phyloP scores from a whole-genome alignment of 1,284 basidiomycete species.

The Sporisorium graminicola region DNA sequence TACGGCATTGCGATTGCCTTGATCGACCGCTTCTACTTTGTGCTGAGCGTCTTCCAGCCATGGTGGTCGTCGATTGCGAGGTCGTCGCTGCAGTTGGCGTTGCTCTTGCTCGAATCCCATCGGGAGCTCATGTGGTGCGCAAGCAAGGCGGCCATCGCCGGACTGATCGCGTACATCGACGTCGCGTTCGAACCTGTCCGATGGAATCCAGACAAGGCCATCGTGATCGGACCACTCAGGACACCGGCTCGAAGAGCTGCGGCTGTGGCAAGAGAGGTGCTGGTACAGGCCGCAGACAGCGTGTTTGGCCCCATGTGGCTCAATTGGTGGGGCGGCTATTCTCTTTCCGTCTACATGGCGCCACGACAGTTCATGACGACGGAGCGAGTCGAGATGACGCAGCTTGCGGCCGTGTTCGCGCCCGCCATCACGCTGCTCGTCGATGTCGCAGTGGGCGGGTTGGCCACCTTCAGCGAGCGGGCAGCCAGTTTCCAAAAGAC shows the following conservation, averaged over 20 bases:
- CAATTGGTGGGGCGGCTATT: conserved; percentile 53
- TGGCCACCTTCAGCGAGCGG: conserved; percentile 24
- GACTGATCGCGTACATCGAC: conserved; percentile 39
- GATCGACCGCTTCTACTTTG: conserved; percentile 31
- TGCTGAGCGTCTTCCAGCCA: conserved; percentile 28
- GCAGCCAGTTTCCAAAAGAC: conserved; percentile 27
- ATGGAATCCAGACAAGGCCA: conserved; percentile 34
- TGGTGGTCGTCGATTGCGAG: conserved; percentile 34
- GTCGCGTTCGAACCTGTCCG: conserved; percentile 33
- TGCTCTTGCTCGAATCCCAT: conserved; percentile 32
- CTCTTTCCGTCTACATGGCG: conserved; percentile 31
- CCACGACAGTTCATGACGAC: conserved; percentile 38
- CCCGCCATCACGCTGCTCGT: conserved; percentile 36
- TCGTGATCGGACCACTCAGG: conserved; percentile 32
- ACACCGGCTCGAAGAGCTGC: conserved; percentile 12
- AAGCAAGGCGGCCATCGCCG: conserved; percentile 32
- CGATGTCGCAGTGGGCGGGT: conserved; percentile 19
- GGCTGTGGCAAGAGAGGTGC: conserved; percentile 26
- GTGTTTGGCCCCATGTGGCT: conserved; percentile 44
- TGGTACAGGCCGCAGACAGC: conserved; percentile 21
- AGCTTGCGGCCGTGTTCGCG: conserved; percentile 42
- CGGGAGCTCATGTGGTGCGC: conserved; percentile 42
- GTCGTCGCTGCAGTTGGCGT: conserved; percentile 38
- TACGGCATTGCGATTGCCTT: conserved; percentile 26
- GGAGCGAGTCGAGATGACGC: conserved; percentile 44